Evolutionary conservation across 179 eudicot species (phyloP), one percentile per base, ranked within the genome.

Genomic region (Spergularia azorica): DNA sequence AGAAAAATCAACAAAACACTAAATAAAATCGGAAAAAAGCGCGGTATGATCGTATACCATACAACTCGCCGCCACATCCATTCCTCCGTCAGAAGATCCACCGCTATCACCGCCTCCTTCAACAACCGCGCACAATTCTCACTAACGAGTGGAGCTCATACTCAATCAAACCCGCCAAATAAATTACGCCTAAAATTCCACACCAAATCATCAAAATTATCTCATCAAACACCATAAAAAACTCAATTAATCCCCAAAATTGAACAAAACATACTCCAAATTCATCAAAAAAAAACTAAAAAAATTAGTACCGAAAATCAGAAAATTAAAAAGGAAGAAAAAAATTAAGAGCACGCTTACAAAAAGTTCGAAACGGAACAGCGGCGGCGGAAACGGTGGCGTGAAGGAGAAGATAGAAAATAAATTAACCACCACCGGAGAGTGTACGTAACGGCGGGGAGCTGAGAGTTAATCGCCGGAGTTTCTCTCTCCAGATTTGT

Each of bases 1-100:
- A 57, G 16, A 43, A 62, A 38, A 59, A 14, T n/a, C 10, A 11
- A 64, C 4, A 54, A 15, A 55, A 63, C 32, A 26, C 32, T 26
- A 26, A 26, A 26, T 26, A 71, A 14, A 5, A 79, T 15, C 69
- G 46, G 58, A 17, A n/a, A 13, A 15, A 75, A 5, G 1, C 52
- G 39, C 2, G 36, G 58, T 59, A 6, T 6, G 46, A 76, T 64
- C 5, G 5, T 3, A 64, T 86, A 91, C 97, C 97, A 88, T 91
- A 85, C 90, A 90, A 81, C 83, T 85, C 32, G 94, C 78, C 65
- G 86, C 90, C 84, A 91, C 79, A 86, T 91, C 94, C 97, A 90
- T 91, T 48, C 76, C 77, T 73, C 51, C 59, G 66, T 56, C 64
- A 50, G 71, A 80, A 81, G 70, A 70, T 66, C 80, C 78, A 72